These are phyloP conservation scores for Skeletonema menzelii DNA, from an alignment of 108 stramenopile genomes.

Conservation along the genomic window DNA sequence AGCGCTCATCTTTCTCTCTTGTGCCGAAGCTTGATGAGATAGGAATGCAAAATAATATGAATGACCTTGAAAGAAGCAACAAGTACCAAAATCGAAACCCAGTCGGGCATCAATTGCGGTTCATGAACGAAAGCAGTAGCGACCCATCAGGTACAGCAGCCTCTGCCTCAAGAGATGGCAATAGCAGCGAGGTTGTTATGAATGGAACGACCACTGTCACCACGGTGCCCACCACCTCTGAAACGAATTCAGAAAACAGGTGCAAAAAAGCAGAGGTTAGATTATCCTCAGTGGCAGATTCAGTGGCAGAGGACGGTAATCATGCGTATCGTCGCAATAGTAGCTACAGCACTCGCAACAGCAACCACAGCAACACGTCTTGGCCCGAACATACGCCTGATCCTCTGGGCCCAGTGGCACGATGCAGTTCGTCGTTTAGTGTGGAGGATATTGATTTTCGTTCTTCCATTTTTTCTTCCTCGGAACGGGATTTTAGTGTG, in stretches of 20 bases:
- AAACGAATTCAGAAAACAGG: neutral
- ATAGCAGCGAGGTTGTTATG: neutral
- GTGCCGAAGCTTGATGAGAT: too few species aligned
- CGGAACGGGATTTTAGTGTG: neutral
- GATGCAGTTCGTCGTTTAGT: neutral
- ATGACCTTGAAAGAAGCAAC: neutral
- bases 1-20: too few species aligned
- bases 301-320: neutral
- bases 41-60: neutral
- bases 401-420: neutral
- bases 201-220: neutral
- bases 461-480: neutral
- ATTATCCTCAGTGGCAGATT: slow-evolving; percentile 1
- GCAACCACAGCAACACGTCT: neutral
- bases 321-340: neutral
- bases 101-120: neutral
- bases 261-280: neutral
- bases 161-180: neutral
- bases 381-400: neutral
- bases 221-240: neutral
- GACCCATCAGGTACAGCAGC: neutral
- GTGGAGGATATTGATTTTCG: neutral
- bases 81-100: neutral
- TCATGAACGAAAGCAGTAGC: neutral
- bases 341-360: neutral